Conservation (phyloP, 108 stramenopile species). For the Bacterosira constricta region DNA sequence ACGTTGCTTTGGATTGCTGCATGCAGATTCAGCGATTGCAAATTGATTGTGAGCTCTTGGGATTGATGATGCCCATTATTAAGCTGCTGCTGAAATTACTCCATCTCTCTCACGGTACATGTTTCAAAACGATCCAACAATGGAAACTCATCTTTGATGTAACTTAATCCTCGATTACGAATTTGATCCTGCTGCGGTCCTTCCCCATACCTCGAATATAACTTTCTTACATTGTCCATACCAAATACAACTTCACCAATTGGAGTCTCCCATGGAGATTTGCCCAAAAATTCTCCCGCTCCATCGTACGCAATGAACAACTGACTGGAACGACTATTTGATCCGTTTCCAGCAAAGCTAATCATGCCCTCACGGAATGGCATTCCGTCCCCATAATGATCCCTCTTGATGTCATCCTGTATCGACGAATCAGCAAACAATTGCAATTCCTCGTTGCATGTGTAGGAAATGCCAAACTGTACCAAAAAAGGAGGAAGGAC, state of each 20-base stretch:
- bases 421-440: constrained; percentile 42
- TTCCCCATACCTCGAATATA: constrained; percentile 65
- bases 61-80: no score
- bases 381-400: constrained; percentile 34
- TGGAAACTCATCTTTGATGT: constrained; percentile 42
- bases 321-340: constrained; percentile 71
- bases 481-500: constrained; percentile 81
- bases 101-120: constrained; percentile 22
- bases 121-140: constrained; percentile 37
- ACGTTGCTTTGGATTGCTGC: no score
- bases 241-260: constrained; percentile 72
- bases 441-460: constrained; percentile 48
- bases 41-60: no score
- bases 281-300: constrained; percentile 50
- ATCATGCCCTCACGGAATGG: constrained; percentile 66
- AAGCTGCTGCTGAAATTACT: no score
- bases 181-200: constrained; percentile 39
- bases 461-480: constrained; percentile 88
- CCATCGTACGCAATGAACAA: constrained; percentile 77
- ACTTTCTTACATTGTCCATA: constrained; percentile 57
- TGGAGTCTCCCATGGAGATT: constrained; percentile 81
- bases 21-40: no score
- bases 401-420: constrained; percentile 49
- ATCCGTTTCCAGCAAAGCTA: constrained; percentile 64
- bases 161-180: constrained; percentile 25